Percentiles rank a stretch among this genome's conserved stretches.
phyloP scores from a whole-genome alignment of 257 asterid genomes.

The Solanum neorickii region DNA sequence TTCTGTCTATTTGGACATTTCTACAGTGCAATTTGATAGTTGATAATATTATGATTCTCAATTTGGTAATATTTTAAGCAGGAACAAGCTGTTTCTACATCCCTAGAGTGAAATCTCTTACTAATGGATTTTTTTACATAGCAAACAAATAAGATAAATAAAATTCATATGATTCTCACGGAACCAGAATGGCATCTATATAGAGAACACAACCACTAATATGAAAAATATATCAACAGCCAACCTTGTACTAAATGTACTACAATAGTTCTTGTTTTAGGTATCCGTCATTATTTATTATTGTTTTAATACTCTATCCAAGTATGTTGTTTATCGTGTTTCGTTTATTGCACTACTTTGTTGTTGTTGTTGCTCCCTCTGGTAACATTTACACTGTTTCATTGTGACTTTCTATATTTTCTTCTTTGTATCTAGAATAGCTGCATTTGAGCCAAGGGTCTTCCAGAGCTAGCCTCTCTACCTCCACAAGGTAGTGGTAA shows the following conservation, averaged over 20 bases:
- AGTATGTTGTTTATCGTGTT: not conserved
- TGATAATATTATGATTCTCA: not conserved
- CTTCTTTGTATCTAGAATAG: not conserved
- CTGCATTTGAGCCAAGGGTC: not conserved
- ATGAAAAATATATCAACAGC: not conserved
- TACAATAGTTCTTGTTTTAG: not conserved
- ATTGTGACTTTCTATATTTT: not conserved
- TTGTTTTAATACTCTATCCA: not conserved
- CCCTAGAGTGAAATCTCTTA: not conserved
- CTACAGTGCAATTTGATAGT: not conserved
- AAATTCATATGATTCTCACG: not conserved
- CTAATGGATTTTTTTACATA: not conserved
- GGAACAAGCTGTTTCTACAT: not conserved
- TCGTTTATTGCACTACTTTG: not conserved
- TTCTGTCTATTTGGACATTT: not conserved
- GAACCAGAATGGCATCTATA: not conserved
- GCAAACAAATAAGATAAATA: not conserved
- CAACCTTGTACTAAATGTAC: not conserved
- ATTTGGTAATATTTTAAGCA: not conserved
- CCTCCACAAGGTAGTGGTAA: not conserved
- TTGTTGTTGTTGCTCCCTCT: not conserved
- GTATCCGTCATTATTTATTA: not conserved
- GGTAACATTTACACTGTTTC: not conserved
- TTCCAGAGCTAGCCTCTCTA: not conserved
- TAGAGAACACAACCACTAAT: not conserved